Conservation (phyloP, 306 rosid species). For the Citrullus mucosospermus region DNA sequence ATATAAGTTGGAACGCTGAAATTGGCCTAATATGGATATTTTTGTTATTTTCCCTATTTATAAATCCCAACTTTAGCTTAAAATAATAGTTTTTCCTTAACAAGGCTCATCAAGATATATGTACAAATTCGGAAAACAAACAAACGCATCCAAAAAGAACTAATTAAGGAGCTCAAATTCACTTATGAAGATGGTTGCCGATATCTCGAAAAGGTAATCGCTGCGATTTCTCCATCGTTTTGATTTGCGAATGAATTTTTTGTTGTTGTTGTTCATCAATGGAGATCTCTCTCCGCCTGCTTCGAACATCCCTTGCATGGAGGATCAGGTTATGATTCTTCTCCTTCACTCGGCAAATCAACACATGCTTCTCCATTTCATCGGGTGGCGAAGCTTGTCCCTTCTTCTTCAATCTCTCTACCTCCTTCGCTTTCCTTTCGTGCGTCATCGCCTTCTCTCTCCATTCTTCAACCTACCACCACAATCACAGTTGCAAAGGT, state of each 20-base stretch:
- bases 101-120: neutral
- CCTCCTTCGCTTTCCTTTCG: conserved; percentile 42
- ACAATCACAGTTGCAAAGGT: neutral
- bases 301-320: conserved; percentile 13
- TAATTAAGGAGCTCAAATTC: neutral
- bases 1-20: no score
- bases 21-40: neutral
- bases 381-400: conserved; percentile 13
- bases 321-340: conserved; percentile 12
- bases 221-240: conserved; percentile 15
- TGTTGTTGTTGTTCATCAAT: conserved; percentile 24
- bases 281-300: conserved; percentile 22
- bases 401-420: conserved; percentile 25
- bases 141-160: neutral
- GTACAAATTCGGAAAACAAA: neutral
- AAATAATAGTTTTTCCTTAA: neutral
- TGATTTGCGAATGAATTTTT: neutral
- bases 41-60: neutral
- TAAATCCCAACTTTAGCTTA: neutral
- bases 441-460: conserved; percentile 50
- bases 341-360: conserved; percentile 60
- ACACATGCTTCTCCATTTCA: conserved; percentile 66
- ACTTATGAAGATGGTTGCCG: neutral
- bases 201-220: conserved; percentile 51
- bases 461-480: conserved; percentile 77